phyloP scores from a whole-genome alignment of 2,329 filamentous ascomycete genomes.

The Curvularia hawaiiensis region DNA sequence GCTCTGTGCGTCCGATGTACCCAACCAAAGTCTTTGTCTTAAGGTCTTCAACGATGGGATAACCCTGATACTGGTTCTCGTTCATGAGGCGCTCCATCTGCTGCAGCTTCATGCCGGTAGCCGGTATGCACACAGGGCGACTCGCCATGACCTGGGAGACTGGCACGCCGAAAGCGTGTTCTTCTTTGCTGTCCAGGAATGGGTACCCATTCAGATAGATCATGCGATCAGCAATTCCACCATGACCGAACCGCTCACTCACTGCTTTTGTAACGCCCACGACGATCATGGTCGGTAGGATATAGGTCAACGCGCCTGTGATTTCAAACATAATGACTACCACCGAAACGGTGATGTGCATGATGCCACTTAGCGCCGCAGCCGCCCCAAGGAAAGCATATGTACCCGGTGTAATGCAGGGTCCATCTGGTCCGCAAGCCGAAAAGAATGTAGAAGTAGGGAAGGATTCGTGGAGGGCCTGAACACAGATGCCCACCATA shows the following conservation, averaged over 20 bases:
- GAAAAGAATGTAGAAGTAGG: slow-evolving; percentile 85
- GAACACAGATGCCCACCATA: slow-evolving; percentile 92
- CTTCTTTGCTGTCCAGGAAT: slow-evolving; percentile 96
- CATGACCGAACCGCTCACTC: slow-evolving; percentile 88
- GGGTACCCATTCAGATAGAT: slow-evolving; percentile 99
- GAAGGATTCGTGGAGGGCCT: slow-evolving; percentile 83
- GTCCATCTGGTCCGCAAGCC: slow-evolving; percentile 85
- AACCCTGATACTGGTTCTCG: slow-evolving; percentile 86
- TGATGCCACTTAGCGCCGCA: slow-evolving; percentile 91
- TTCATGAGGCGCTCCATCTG: slow-evolving; percentile 76
- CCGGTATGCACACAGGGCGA: slow-evolving; percentile 74
- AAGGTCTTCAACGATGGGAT: slow-evolving; percentile 83
- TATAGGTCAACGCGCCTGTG: slow-evolving; percentile 95
- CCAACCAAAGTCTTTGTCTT: slow-evolving; percentile 76
- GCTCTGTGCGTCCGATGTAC: slow-evolving; percentile 90
- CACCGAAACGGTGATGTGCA: slow-evolving; percentile 96
- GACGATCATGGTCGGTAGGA: slow-evolving; percentile 98
- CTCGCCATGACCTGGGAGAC: slow-evolving; percentile 89
- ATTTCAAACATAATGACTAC: slow-evolving; percentile 99
- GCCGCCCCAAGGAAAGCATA: slow-evolving; percentile 95
- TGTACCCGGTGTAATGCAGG: slow-evolving; percentile 96
- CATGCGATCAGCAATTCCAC: slow-evolving; percentile 96
- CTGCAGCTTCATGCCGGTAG: slow-evolving; percentile 74
- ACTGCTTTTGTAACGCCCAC: slow-evolving; percentile 96
- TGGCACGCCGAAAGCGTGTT: slow-evolving; percentile 93